These are phyloP conservation scores for Colletotrichum phormii DNA, from an alignment of 2,329 filamentous ascomycete genomes.

Conservation along the genomic window DNA sequence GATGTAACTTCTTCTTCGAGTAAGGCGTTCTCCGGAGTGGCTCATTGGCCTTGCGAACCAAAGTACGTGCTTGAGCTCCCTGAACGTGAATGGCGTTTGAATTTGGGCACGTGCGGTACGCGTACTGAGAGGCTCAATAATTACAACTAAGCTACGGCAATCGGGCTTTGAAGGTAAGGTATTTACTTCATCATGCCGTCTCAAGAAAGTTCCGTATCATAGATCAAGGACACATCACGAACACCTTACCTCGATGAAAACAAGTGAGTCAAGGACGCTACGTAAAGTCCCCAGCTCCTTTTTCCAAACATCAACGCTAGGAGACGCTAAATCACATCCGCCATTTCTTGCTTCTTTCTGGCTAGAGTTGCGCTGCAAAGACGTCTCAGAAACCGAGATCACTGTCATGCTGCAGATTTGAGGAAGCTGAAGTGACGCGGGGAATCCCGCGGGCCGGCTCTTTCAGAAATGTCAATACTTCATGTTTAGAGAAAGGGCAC, in stretches of 20 bases:
- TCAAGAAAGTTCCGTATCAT: too few species aligned
- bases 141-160: too few species aligned
- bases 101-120: too few species aligned
- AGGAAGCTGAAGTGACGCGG: background rate
- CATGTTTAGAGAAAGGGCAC: background rate
- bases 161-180: too few species aligned
- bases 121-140: too few species aligned
- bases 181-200: too few species aligned
- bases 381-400: background rate
- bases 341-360: background rate
- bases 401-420: background rate
- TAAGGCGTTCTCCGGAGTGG: background rate
- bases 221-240: too few species aligned
- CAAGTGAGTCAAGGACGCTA: background rate
- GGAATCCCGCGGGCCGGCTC: background rate
- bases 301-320: background rate
- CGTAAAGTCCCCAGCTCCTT: background rate
- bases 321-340: background rate
- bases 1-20: background rate
- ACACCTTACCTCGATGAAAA: too few species aligned
- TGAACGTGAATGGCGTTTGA: background rate
- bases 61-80: background rate
- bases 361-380: background rate
- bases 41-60: background rate
- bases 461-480: background rate